Conservation (phyloP, 2,329 filamentous ascomycete genomes). For the Fusarium setosum region DNA sequence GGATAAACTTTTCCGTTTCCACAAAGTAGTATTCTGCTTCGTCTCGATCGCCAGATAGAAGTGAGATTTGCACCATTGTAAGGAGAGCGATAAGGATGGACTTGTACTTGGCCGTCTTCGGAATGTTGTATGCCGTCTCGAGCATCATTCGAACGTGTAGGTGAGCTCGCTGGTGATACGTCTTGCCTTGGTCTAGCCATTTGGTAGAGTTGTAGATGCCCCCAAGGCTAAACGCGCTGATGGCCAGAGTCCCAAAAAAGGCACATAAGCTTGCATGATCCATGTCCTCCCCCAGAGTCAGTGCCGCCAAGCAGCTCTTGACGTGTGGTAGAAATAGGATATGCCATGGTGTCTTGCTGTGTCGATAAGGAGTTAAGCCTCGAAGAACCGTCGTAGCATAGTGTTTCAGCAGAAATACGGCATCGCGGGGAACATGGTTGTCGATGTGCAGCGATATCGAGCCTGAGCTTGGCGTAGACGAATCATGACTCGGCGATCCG, state of each 20-base stretch:
- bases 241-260: constrained; percentile 26
- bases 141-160: constrained; percentile 13
- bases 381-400: constrained; percentile 23
- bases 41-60: constrained; percentile 17
- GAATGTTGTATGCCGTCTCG: constrained; percentile 19
- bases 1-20: constrained; percentile 31
- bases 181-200: constrained; percentile 20
- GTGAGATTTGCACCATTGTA: constrained; percentile 26
- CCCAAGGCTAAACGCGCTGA: constrained; percentile 25
- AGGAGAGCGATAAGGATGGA: constrained; percentile 31
- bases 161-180: constrained; percentile 16
- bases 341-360: constrained; percentile 35
- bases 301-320: constrained; percentile 23
- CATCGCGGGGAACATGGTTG: constrained; percentile 9
- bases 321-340: constrained; percentile 20
- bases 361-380: constrained; percentile 25
- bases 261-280: constrained; percentile 28
- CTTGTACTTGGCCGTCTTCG: constrained; percentile 32
- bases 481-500: not conserved
- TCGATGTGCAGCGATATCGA: not conserved
- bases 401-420: constrained; percentile 24
- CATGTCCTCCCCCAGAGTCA: constrained; percentile 22
- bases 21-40: constrained; percentile 32
- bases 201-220: constrained; percentile 14
- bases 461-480: not conserved